Evolutionary conservation across 768 basidiomycete genomes (phyloP), one percentile per base, ranked within the genome.

Genomic region (Tulasnella sp.): DNA sequence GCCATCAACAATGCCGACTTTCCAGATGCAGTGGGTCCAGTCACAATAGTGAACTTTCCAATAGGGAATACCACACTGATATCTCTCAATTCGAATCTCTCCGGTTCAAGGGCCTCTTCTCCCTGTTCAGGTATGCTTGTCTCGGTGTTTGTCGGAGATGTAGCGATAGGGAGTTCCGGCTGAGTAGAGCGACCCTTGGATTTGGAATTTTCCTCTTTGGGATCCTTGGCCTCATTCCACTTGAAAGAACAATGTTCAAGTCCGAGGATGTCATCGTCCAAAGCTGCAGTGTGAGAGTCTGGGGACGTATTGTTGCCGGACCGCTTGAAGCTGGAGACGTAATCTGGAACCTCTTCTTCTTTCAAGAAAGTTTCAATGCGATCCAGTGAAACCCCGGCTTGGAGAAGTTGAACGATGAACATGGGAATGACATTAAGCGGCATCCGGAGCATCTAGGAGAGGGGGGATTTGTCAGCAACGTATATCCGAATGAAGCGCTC

Each of bases 341-440:
- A 75, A 9, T 70, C 73, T 7, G 70, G 67, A 19, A 85, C 80
- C 61, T 86, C 83, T 37, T 81, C 79, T 62, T 86, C 83, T 3
- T 71, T 69, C 5, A 83, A 70, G 61, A 77, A 84, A 7, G 72
- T 72, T 6, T 77, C 69, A 55, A 87, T 81, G 46, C 84, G 78
- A 16, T 78, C 70, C 28, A 84, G 64, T 0, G 81, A 75, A 8
- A 87, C 77, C 10, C 73, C 68, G 2, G 78, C 74, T 70, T 83
- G 67, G 0, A 90, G 70, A 20, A 90, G 69, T 42, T 84, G 78
- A 6, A 91, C 81, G 40, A 84, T 76, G 72, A 77, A 89, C 6
- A 76, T 69, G 0, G 89, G 89, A 42, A 93, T 79, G 25, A 84
- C 73, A 58, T 85, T 85, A 40, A 91, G 67, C 0, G 89, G 88